A percentile compares a stretch with the other conserved stretches of the same genome.
These are phyloP conservation scores for Colletotrichum musae DNA, from an alignment of 2,329 filamentous ascomycete species.

Conservation along the genomic window DNA sequence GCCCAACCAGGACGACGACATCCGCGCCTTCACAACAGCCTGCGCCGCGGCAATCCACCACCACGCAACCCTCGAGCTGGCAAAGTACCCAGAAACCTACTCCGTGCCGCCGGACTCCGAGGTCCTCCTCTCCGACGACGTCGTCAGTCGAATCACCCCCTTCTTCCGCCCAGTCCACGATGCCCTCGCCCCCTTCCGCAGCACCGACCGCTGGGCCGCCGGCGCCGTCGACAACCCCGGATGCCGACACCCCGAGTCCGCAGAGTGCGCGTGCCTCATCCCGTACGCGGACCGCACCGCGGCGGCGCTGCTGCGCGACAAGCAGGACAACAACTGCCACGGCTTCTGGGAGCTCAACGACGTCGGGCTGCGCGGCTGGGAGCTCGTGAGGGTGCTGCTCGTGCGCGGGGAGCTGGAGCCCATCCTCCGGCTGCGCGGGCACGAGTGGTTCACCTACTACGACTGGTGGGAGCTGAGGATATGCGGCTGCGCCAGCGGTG, in stretches of 20 bases:
- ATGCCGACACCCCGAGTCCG: neutral
- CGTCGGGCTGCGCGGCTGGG: constrained; percentile 41
- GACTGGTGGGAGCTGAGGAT: neutral
- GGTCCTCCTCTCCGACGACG: neutral
- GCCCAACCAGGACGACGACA: constrained; percentile 31
- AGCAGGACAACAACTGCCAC: neutral
- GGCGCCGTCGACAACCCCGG: neutral
- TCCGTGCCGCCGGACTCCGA: neutral
- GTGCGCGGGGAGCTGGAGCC: constrained; percentile 46
- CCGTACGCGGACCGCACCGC: constrained; percentile 7
- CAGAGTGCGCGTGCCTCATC: neutral
- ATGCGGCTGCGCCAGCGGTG: neutral
- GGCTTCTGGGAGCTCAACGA: neutral
- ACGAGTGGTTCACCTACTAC: constrained; percentile 4
- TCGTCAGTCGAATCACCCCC: neutral
- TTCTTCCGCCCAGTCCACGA: constrained; percentile 2
- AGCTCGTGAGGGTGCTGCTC: constrained; percentile 46
- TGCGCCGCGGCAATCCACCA: constrained; percentile 25
- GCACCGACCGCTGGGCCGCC: neutral
- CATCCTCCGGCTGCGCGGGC: constrained; percentile 41
- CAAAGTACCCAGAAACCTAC: neutral
- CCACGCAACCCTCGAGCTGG: neutral
- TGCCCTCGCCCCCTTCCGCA: neutral
- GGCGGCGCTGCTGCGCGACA: neutral
- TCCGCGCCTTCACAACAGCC: constrained; percentile 38